A percentile compares a stretch with the other conserved stretches of the same genome.
These are phyloP conservation scores for Ophiostoma quercus DNA, from an alignment of 2,329 filamentous ascomycete genomes.

Conservation along the genomic window DNA sequence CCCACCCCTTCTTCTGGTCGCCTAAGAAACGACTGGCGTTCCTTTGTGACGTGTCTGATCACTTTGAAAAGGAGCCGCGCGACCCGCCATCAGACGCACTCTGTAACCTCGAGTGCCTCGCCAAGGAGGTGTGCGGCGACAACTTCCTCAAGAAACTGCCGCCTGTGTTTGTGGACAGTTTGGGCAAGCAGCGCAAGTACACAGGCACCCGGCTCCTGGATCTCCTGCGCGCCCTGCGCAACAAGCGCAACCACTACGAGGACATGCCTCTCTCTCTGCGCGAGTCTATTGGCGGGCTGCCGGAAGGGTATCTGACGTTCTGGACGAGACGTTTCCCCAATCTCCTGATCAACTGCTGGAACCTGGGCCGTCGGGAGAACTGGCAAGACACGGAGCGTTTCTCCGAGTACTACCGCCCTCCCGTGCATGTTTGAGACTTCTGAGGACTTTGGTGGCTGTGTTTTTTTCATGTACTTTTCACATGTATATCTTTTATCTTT, in stretches of 20 bases:
- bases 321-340: constrained; percentile 77
- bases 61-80: constrained; percentile 87
- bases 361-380: constrained; percentile 61
- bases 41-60: constrained; percentile 92
- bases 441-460: too few relatives aligned
- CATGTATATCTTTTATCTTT: too few relatives aligned
- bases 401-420: constrained; percentile 58
- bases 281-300: constrained; percentile 62
- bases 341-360: constrained; percentile 72
- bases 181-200: constrained; percentile 94
- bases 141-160: constrained; percentile 78
- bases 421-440: neutral
- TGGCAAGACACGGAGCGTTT: constrained; percentile 63
- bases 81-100: constrained; percentile 72
- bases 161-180: constrained; percentile 75
- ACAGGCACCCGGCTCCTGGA: constrained; percentile 79
- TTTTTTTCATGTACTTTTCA: too few relatives aligned
- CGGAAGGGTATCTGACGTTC: constrained; percentile 76
- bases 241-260: constrained; percentile 97
- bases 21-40: constrained; percentile 84
- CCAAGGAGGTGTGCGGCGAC: constrained; percentile 47
- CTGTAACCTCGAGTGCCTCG: constrained; percentile 51
- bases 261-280: constrained; percentile 83
- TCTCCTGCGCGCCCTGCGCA: constrained; percentile 78
- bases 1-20: constrained; percentile 96